Conservation (phyloP, 1,139 yeast species). For the Candida sp. region DNA sequence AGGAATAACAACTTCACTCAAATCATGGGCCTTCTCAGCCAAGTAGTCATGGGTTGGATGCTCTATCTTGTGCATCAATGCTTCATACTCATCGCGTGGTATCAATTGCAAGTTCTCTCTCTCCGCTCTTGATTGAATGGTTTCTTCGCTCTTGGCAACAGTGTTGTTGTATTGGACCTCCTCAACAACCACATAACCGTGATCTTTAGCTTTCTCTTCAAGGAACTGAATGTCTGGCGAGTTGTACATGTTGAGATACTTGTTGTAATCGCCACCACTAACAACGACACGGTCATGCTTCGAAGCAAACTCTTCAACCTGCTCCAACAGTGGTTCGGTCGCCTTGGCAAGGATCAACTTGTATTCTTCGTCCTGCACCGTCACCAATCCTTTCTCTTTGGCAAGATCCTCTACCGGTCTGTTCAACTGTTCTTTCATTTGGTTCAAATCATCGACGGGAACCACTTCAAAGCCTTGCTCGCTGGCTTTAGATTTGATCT, state of each 20-base stretch:
- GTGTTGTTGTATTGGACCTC: slow-evolving; percentile 15
- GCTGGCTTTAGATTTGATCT: slow-evolving; percentile 20
- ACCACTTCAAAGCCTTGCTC: slow-evolving; percentile 12
- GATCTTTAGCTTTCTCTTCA: slow-evolving; percentile 12
- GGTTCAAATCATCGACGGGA: slow-evolving; percentile 13
- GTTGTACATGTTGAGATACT: neutral
- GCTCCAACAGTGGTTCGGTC: slow-evolving; percentile 31
- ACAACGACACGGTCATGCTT: slow-evolving; percentile 18
- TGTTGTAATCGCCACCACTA: slow-evolving; percentile 13
- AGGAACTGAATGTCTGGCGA: slow-evolving; percentile 8
- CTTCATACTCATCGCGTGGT: slow-evolving; percentile 23
- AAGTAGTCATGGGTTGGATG: slow-evolving; percentile 30
- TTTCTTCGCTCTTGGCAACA: slow-evolving; percentile 14
- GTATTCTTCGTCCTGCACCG: slow-evolving; percentile 23
- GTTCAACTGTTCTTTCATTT: slow-evolving; percentile 5
- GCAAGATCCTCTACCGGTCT: slow-evolving; percentile 17
- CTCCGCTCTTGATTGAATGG: slow-evolving; percentile 21
- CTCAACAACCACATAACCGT: slow-evolving; percentile 14
- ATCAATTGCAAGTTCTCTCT: slow-evolving; percentile 19
- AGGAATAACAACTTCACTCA: slow-evolving; percentile 8
- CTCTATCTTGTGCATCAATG: slow-evolving; percentile 25
- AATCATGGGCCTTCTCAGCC: slow-evolving; percentile 24
- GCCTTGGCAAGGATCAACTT: slow-evolving; percentile 15
- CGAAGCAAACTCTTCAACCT: slow-evolving; percentile 35
- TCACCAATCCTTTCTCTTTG: slow-evolving; percentile 24